Evolutionary conservation across 306 rosid species (phyloP).

Genomic region (Oxytropis ochrocephala): DNA sequence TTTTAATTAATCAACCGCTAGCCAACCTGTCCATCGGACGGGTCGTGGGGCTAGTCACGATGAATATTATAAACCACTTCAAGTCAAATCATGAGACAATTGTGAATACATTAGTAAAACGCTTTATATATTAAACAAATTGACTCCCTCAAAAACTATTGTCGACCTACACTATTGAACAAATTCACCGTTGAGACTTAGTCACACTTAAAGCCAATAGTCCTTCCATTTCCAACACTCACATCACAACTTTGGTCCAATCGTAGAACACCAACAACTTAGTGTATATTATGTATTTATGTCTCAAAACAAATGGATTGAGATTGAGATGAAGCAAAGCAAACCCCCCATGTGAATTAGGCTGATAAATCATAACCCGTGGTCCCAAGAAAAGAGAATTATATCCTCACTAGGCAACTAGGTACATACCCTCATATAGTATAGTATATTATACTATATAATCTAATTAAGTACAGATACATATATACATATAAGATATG

Average conservation of each 20-base stretch:
- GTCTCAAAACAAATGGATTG: not conserved
- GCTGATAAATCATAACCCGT: not conserved
- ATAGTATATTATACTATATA: not conserved
- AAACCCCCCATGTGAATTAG: constrained; percentile 11
- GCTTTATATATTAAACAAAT: too few species aligned
- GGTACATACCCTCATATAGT: not conserved
- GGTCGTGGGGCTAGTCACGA: too few species aligned
- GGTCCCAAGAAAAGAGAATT: not conserved
- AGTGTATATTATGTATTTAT: not conserved
- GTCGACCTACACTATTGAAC: too few species aligned
- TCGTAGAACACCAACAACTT: not conserved
- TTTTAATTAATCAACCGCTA: too few species aligned
- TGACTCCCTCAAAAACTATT: too few species aligned
- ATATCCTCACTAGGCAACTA: not conserved
- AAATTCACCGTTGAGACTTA: too few species aligned
- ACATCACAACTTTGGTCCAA: not conserved
- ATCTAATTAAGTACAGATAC: not conserved
- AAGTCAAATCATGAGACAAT: too few species aligned
- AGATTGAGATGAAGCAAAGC: constrained; percentile 15
- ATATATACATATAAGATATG: not conserved
- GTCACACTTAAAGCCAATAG: too few species aligned
- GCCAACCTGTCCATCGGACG: too few species aligned
- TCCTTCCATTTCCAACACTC: not conserved
- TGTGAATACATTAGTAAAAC: too few species aligned
- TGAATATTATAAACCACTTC: too few species aligned